Evolutionary conservation across 2,329 filamentous ascomycete genomes (phyloP), one percentile per base, ranked within the genome.

Genomic region (Thielaviopsis ethacetica): DNA sequence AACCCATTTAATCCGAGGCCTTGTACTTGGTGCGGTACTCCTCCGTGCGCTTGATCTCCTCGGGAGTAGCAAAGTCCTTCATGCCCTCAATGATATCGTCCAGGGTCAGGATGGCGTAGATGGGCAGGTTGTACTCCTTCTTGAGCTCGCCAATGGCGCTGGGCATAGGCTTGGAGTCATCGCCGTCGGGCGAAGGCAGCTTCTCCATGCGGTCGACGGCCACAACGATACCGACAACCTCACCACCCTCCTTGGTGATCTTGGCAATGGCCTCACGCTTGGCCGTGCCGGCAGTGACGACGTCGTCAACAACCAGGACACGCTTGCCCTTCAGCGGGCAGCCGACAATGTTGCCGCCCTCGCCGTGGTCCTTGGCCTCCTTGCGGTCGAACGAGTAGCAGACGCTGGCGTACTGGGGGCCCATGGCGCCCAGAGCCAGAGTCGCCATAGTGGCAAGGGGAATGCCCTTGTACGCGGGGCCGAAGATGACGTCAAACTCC

Each of bases 401-500:
- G 60, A 87, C 77, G 51, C 78, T 72, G 59, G 81, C 81, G 71
- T 86, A 93, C 62, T 77, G 80, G 56, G 74, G 71, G 63, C 88
- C 83, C 12, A 90, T 73, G 66, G 84, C 79, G 57, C 82, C 81
- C 13, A 97, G 80, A 70, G 90, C 86, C 68, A 87, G 81, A 44
- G 85, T 79, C 17, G 89, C 85, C 2, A 87, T 80, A 17, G 86
- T 84, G 52, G 87, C 86, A n/a, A 97, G 81, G 1, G 91, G 89
- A 64, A 97, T 95, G 52, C 93, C 93, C 75, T 97, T 98, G 78
- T 97, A 98, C 10, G 93, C 91, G 2, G 93, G 91, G 17, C 81
- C 91, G 71, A 97, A 97, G 67, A 97, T 77, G 65, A 97, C 80
- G 69, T 97, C 91, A 70, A 94, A 85, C 34, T 79, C 72, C 53